A percentile compares a stretch with the other conserved stretches of the same genome.
phyloP scores from a whole-genome alignment of 495 filamentous ascomycete genomes.

The Aspergillus haitiensis region DNA sequence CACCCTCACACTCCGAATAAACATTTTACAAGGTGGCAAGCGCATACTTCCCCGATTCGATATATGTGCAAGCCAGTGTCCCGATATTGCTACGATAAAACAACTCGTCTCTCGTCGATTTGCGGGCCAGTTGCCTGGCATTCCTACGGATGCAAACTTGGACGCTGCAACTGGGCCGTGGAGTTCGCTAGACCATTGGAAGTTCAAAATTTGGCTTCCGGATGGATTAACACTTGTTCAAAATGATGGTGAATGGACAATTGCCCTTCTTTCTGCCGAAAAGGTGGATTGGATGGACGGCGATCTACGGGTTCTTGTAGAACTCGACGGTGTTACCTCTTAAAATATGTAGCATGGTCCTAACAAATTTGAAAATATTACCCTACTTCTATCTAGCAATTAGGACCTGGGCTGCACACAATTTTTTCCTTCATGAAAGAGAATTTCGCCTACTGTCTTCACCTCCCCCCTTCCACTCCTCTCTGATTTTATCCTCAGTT shows the following conservation, averaged over 20 bases:
- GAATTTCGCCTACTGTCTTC: not conserved
- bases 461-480: too few relatives aligned
- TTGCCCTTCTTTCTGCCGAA: constrained; percentile 42
- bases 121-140: constrained; percentile 34
- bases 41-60: constrained; percentile 44
- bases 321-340: constrained; percentile 25
- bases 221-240: constrained; percentile 40
- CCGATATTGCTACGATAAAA: constrained; percentile 35
- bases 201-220: constrained; percentile 43
- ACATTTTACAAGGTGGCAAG: constrained; percentile 44
- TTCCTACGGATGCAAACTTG: constrained; percentile 20
- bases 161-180: constrained; percentile 18
- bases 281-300: constrained; percentile 56
- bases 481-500: not conserved
- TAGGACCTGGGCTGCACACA: too few relatives aligned
- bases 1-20: constrained; percentile 38
- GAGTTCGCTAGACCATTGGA: constrained; percentile 32
- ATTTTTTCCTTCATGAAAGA: not conserved
- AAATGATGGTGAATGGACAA: constrained; percentile 47
- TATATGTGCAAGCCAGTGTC: constrained; percentile 38
- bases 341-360: not conserved
- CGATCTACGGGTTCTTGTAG: constrained; percentile 47
- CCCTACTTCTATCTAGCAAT: not conserved
- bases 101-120: constrained; percentile 38
- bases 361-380: not conserved